A percentile compares a stretch with the other conserved stretches of the same genome.
phyloP scores from a whole-genome alignment of 345 rosid genomes.

The Eucalyptus shirleyi region DNA sequence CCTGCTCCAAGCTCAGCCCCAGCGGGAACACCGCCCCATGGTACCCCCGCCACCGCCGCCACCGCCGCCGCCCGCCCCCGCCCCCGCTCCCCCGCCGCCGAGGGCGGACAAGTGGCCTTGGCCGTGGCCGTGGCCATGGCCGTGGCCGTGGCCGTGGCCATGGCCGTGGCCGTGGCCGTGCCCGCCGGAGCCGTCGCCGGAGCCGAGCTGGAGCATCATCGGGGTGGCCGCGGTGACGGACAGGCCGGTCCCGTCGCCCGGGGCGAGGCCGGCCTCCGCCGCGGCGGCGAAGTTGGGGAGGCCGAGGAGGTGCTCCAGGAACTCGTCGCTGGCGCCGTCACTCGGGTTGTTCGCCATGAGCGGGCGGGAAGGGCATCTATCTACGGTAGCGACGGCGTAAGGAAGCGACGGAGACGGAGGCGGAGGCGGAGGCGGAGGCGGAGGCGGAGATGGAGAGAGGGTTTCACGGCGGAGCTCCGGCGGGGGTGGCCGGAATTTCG shows the following conservation, averaged over 20 bases:
- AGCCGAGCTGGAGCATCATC: constrained; percentile 86
- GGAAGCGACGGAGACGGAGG: not conserved
- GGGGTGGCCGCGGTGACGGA: constrained; percentile 34
- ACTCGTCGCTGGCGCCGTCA: constrained; percentile 67
- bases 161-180: constrained; percentile 25
- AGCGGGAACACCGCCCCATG: constrained; percentile 69
- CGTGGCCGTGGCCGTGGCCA: constrained; percentile 26
- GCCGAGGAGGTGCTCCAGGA: constrained; percentile 85
- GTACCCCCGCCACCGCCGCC: constrained; percentile 37
- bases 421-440: not conserved
- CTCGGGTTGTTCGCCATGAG: constrained; percentile 76
- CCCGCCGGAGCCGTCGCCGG: constrained; percentile 49
- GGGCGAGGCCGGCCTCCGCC: constrained; percentile 39
- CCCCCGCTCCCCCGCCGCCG: not conserved
- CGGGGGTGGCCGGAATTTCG: not conserved
- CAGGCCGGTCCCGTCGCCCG: constrained; percentile 33
- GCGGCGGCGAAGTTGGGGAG: constrained; percentile 54
- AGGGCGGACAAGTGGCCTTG: not conserved
- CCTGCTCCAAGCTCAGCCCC: constrained; percentile 86
- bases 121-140: constrained; percentile 23
- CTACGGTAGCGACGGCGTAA: not conserved
- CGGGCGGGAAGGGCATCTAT: constrained; percentile 5
- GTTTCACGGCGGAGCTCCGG: not conserved
- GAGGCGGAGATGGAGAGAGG: not conserved
- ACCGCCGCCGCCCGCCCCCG: constrained; percentile 22